Conservation (phyloP, 1,284 basidiomycete species). For the Heterobasidion irregulare region DNA sequence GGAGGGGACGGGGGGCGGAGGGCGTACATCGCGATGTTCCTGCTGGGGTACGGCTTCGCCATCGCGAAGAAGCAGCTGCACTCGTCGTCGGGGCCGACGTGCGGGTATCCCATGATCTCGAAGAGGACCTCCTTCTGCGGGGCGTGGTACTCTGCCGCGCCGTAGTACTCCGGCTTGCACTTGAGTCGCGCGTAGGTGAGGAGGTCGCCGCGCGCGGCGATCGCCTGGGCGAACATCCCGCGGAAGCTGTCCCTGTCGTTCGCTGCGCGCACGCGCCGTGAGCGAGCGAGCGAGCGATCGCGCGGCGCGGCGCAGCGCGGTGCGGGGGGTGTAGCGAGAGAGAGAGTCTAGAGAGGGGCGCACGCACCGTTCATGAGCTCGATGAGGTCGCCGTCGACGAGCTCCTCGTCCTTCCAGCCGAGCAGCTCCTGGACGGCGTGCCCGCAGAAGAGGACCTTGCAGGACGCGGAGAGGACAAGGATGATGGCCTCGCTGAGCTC, state of each 20-base stretch:
- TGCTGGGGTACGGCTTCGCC: slow-evolving; percentile 71
- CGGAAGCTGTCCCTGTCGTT: slow-evolving; percentile 56
- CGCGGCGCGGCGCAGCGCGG: neutral
- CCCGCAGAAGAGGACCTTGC: slow-evolving; percentile 64
- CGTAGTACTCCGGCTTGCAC: slow-evolving; percentile 27
- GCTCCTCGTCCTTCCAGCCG: slow-evolving; percentile 68
- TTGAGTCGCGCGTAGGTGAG: slow-evolving; percentile 59
- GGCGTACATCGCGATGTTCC: slow-evolving; percentile 61
- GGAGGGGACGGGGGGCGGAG: neutral
- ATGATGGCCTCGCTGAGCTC: slow-evolving; percentile 71
- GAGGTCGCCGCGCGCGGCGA: slow-evolving; percentile 39
- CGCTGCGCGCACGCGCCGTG: slow-evolving; percentile 26
- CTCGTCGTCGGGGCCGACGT: slow-evolving; percentile 10
- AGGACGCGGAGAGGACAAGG: slow-evolving; percentile 54
- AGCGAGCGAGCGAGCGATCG: neutral
- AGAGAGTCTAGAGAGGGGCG: slow-evolving; percentile 5
- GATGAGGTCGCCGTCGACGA: slow-evolving; percentile 57
- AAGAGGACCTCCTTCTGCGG: slow-evolving; percentile 50
- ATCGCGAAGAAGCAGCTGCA: slow-evolving; percentile 61
- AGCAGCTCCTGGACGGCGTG: slow-evolving; percentile 62
- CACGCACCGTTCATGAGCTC: slow-evolving; percentile 58
- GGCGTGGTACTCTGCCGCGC: slow-evolving; percentile 14
- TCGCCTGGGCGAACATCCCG: slow-evolving; percentile 43
- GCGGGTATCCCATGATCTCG: slow-evolving; percentile 62
- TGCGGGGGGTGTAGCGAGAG: neutral